phyloP scores from a whole-genome alignment of 257 asterid species.

The Solanum chaucha region DNA sequence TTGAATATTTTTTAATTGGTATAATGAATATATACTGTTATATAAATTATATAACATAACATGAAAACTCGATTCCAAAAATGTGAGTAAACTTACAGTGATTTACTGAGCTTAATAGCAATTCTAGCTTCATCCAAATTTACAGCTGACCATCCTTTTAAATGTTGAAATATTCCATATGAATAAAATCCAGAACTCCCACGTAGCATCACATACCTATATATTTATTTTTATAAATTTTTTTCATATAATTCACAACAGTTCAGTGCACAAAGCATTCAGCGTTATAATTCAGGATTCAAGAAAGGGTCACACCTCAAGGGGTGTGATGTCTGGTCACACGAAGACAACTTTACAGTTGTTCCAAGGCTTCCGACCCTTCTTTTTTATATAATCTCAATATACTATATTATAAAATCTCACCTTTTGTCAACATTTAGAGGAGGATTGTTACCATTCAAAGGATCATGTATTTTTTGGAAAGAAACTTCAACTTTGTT shows the following conservation, averaged over 20 bases:
- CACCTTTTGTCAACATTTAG: constrained; percentile 25
- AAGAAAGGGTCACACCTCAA: neutral
- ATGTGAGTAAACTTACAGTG: neutral
- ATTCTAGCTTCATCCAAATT: constrained; percentile 13
- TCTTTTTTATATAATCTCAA: neutral
- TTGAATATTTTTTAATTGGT: neutral
- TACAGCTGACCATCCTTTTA: constrained; percentile 21
- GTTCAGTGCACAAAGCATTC: neutral
- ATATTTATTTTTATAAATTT: neutral
- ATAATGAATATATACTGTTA: neutral
- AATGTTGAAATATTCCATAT: constrained; percentile 19
- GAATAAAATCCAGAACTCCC: constrained; percentile 26
- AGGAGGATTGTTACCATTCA: neutral
- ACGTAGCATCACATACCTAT: constrained; percentile 16
- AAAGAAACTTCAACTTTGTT: constrained; percentile 26
- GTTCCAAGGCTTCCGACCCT: neutral
- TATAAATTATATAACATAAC: neutral
- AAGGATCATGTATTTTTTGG: constrained; percentile 17
- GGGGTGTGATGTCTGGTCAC: no score
- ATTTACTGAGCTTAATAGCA: constrained; percentile 16
- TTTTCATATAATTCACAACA: neutral
- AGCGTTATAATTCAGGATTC: no score
- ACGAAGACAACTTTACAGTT: neutral
- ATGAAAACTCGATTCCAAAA: neutral
- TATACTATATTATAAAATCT: neutral